phyloP scores from a whole-genome alignment of 345 rosid genomes.

The Corymbia maculata region DNA sequence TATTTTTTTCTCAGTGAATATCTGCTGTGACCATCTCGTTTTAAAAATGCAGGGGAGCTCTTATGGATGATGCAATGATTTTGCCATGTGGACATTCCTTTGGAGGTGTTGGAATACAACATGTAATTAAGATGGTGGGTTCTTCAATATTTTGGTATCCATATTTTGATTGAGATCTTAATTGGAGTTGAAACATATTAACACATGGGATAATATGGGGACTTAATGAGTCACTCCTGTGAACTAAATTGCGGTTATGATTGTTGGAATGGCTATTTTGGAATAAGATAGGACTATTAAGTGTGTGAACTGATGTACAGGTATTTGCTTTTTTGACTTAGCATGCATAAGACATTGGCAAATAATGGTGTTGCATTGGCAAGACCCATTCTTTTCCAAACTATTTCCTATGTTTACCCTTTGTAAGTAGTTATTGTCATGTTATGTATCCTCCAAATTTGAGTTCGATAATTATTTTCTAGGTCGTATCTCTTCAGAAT shows the following conservation, averaged over 20 bases:
- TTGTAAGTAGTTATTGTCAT: not conserved
- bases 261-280: not conserved
- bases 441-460: not conserved
- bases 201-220: not conserved
- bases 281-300: not conserved
- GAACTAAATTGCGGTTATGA: not conserved
- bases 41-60: slow-evolving; percentile 49
- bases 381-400: not conserved
- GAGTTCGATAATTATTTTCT: not conserved
- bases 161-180: not conserved
- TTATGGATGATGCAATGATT: slow-evolving; percentile 87
- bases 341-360: not conserved
- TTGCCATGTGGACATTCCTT: slow-evolving; percentile 96
- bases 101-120: slow-evolving; percentile 58
- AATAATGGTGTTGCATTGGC: not conserved
- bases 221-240: not conserved
- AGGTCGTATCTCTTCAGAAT: not conserved
- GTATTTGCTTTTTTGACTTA: not conserved
- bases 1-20: not conserved
- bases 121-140: slow-evolving; percentile 51
- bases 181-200: not conserved
- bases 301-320: not conserved
- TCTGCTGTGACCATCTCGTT: not conserved
- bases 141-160: not conserved
- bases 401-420: not conserved